Conservation (phyloP, 441 rosid species). For the Gossypium davidsonii region DNA sequence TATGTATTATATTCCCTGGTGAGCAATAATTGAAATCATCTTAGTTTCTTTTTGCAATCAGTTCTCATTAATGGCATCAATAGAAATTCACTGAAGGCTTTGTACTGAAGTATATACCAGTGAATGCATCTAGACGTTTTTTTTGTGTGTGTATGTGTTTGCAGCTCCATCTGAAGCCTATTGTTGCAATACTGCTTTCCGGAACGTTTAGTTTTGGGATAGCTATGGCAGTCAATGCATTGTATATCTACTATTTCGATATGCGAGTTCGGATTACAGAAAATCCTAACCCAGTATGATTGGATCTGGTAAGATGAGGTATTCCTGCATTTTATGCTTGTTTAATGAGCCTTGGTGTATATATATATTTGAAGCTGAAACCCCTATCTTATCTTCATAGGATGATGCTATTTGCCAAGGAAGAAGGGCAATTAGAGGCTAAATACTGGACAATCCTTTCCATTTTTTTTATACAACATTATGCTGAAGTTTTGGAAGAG, state of each 20-base stretch:
- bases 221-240: slow-evolving; percentile 61
- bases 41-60: background rate
- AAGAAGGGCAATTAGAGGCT: background rate
- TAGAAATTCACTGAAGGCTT: background rate
- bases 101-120: background rate
- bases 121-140: background rate
- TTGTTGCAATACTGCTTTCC: slow-evolving; percentile 54
- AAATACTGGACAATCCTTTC: background rate
- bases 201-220: slow-evolving; percentile 68
- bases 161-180: slow-evolving; percentile 65
- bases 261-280: slow-evolving; percentile 51
- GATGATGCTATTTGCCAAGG: background rate
- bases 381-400: background rate
- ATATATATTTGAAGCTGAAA: background rate
- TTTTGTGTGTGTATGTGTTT: slow-evolving; percentile 8
- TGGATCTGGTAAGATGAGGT: background rate
- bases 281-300: slow-evolving; percentile 47
- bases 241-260: slow-evolving; percentile 46
- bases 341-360: background rate
- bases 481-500: background rate
- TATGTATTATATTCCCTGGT: slow-evolving; percentile 64
- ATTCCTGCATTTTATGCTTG: background rate
- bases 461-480: background rate
- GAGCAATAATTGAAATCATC: slow-evolving; percentile 22
- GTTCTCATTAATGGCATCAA: background rate